These are phyloP conservation scores for Artemisia tridentata DNA, from an alignment of 129 eudicot genomes.

Conservation along the genomic window DNA sequence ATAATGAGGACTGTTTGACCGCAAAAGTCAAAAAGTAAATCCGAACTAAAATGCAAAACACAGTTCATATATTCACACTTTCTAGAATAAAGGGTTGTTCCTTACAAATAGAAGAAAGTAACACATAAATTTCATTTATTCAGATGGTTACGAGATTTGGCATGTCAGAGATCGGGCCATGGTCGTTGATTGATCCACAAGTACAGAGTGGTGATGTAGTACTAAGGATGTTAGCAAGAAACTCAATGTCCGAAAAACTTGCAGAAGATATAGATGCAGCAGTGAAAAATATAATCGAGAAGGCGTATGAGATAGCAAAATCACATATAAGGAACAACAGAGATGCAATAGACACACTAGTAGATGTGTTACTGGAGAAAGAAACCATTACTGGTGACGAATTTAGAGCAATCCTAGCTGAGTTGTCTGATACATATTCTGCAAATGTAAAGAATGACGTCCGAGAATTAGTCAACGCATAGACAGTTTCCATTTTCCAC, in stretches of 20 bases:
- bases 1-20: background rate
- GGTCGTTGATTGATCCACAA: conserved; percentile 70
- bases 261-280: conserved; percentile 74
- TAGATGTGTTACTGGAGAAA: conserved; percentile 69
- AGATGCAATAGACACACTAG: conserved; percentile 68
- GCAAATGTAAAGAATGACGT: conserved; percentile 19
- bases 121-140: background rate
- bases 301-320: conserved; percentile 71
- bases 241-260: conserved; percentile 80
- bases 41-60: background rate
- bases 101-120: background rate
- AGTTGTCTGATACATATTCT: conserved; percentile 40
- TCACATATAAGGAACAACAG: conserved; percentile 58
- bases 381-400: conserved; percentile 83
- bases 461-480: conserved; percentile 52
- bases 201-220: conserved; percentile 63
- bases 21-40: background rate
- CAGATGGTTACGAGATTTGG: conserved; percentile 83
- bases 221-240: conserved; percentile 76
- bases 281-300: conserved; percentile 48
- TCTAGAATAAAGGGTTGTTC: background rate
- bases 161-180: conserved; percentile 91
- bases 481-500: conserved; percentile 10
- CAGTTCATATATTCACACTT: background rate
- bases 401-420: conserved; percentile 61